A percentile compares a stretch with the other conserved stretches of the same genome.
Evolutionary conservation across 495 filamentous ascomycete genomes (phyloP).

Genomic region (Lophiotrema nucula): DNA sequence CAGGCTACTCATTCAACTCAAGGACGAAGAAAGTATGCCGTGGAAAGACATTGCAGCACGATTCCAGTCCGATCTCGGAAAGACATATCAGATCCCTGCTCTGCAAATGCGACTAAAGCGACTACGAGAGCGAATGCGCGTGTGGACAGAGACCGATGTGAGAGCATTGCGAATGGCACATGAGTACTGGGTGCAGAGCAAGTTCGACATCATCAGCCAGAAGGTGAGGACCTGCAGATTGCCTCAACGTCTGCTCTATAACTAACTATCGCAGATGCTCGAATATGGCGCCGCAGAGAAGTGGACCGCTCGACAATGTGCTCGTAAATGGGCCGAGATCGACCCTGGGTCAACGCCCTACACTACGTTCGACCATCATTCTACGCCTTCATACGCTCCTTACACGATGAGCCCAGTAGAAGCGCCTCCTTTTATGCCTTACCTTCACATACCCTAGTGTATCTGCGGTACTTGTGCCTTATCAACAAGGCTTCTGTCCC

Average conservation of each 20-base stretch:
- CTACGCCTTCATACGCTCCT: slow-evolving; percentile 28
- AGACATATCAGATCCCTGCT: slow-evolving; percentile 65
- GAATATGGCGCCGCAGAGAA: slow-evolving; percentile 44
- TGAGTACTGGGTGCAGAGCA: slow-evolving; percentile 47
- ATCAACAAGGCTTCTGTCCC: too few relatives aligned
- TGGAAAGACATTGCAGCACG: slow-evolving; percentile 69
- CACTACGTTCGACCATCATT: slow-evolving; percentile 31
- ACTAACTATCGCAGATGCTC: slow-evolving; percentile 35
- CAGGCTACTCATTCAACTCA: slow-evolving; percentile 61
- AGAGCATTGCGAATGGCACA: slow-evolving; percentile 42
- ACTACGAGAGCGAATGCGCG: slow-evolving; percentile 60
- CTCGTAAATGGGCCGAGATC: slow-evolving; percentile 46
- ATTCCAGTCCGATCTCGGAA: slow-evolving; percentile 61
- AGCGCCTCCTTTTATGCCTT: slow-evolving; percentile 27
- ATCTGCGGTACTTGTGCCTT: background rate
- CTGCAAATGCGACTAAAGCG: slow-evolving; percentile 73
- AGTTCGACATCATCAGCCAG: slow-evolving; percentile 47
- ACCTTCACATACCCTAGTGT: slow-evolving; percentile 26
- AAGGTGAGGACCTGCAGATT: slow-evolving; percentile 45
- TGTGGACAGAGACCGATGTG: slow-evolving; percentile 66
- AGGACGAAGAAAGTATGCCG: slow-evolving; percentile 64
- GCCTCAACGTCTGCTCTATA: too few relatives aligned
- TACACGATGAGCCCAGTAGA: slow-evolving; percentile 35
- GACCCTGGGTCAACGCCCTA: slow-evolving; percentile 37
- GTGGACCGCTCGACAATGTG: slow-evolving; percentile 45